Evolutionary conservation across 1,284 basidiomycete species (phyloP).

Genomic region (Trametes pubescens): DNA sequence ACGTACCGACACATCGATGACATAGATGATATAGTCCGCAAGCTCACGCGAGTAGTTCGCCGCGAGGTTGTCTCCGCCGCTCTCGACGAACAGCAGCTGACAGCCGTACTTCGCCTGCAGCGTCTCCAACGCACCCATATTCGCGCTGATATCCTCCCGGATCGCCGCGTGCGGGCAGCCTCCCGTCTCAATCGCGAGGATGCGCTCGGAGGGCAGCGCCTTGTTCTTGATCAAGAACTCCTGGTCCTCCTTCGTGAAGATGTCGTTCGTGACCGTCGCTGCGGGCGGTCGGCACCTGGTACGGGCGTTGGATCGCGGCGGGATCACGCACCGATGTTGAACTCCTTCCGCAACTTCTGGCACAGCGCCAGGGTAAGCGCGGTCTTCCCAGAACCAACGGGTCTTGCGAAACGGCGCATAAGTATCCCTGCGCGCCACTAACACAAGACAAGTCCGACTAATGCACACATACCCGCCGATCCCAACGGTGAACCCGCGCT

Average conservation of each 20-base stretch:
- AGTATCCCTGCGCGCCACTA: neutral
- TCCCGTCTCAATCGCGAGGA: conserved; percentile 96
- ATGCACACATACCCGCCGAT: conserved; percentile 82
- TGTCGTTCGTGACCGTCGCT: conserved; percentile 97
- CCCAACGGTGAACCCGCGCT: conserved; percentile 95
- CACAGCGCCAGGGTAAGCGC: conserved; percentile 95
- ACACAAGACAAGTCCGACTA: no score
- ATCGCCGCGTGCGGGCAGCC: conserved; percentile 97
- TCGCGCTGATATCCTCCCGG: conserved; percentile 96
- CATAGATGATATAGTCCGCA: conserved; percentile 97
- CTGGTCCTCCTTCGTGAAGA: conserved; percentile 97
- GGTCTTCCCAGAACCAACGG: conserved; percentile 98
- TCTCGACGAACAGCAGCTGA: conserved; percentile 92
- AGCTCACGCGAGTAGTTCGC: conserved; percentile 97
- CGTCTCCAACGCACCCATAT: conserved; percentile 94
- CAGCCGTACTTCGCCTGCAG: conserved; percentile 91
- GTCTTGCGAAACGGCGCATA: conserved; percentile 54
- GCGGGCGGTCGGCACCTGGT: neutral
- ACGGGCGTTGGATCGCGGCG: neutral
- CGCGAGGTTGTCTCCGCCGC: conserved; percentile 95
- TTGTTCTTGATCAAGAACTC: conserved; percentile 96
- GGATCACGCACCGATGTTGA: conserved; percentile 82
- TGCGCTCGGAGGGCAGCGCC: conserved; percentile 86
- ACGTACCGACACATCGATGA: conserved; percentile 81
- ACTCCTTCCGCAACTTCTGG: conserved; percentile 79